Percentiles rank a stretch among this genome's conserved stretches.
phyloP scores from a whole-genome alignment of 371 early-diverging fungal genomes.

The Funneliformis caledonium region DNA sequence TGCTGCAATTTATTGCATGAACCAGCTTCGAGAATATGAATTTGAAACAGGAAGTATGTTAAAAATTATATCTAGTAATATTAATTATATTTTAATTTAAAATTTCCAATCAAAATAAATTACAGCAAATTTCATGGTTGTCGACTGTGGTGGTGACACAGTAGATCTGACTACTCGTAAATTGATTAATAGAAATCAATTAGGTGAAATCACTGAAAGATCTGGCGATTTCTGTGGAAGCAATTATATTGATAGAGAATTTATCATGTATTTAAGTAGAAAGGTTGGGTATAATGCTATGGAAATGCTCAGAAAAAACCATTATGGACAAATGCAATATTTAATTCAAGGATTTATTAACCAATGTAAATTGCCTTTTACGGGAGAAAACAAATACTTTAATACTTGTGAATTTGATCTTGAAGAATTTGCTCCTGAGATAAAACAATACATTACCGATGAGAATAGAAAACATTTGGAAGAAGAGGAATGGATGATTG shows the following conservation, averaged over 20 bases:
- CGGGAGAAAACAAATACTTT: background rate
- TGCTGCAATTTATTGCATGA: constrained; percentile 31
- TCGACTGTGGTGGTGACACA: background rate
- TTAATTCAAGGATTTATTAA: background rate
- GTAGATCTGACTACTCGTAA: constrained; percentile 11
- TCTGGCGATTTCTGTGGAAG: no score
- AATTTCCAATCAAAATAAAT: background rate
- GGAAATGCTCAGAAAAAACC: background rate
- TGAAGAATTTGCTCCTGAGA: background rate
- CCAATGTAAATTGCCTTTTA: background rate
- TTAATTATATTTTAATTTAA: background rate
- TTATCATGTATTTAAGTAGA: background rate
- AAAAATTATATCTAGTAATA: background rate
- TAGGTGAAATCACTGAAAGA: no score
- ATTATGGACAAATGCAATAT: constrained; percentile 5
- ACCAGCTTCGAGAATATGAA: background rate
- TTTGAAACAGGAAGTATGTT: background rate
- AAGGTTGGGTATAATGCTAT: background rate
- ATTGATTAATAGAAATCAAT: background rate
- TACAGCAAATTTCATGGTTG: background rate
- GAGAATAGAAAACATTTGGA: background rate
- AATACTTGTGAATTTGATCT: background rate
- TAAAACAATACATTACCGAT: background rate
- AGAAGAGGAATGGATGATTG: constrained; percentile 17
- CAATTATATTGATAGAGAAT: constrained; percentile 6